A percentile compares a stretch with the other conserved stretches of the same genome.
These are phyloP conservation scores for Agaricus sinodeliciosus DNA, from an alignment of 768 basidiomycete species.

Conservation along the genomic window DNA sequence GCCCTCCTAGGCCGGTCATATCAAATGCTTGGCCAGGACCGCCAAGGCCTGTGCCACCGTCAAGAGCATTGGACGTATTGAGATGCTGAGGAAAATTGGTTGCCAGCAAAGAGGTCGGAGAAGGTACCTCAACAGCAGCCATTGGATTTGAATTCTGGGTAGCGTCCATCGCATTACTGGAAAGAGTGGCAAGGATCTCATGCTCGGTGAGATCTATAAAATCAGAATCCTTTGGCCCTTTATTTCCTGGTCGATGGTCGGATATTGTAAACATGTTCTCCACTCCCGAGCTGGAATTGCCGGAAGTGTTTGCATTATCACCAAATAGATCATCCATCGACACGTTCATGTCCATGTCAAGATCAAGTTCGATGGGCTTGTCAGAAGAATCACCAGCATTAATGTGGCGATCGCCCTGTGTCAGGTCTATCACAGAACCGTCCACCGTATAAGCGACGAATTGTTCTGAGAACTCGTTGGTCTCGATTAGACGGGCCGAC, in stretches of 20 bases:
- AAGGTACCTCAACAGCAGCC: neutral
- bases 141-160: neutral
- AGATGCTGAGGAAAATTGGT: constrained; percentile 6
- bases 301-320: constrained; percentile 29
- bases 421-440: constrained; percentile 56
- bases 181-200: constrained; percentile 5
- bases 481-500: constrained; percentile 57
- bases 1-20: constrained; percentile 1
- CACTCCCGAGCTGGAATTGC: constrained; percentile 14
- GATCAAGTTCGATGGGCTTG: constrained; percentile 75
- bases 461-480: constrained; percentile 53
- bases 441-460: constrained; percentile 35
- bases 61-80: neutral
- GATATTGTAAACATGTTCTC: constrained; percentile 20
- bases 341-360: constrained; percentile 66
- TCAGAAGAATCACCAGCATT: constrained; percentile 60
- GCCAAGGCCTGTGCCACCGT: neutral
- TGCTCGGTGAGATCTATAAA: constrained; percentile 16
- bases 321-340: constrained; percentile 51
- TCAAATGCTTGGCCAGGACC: constrained; percentile 8
- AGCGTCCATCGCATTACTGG: neutral
- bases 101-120: constrained; percentile 3
- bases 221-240: constrained; percentile 6
- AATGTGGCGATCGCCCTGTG: constrained; percentile 19
- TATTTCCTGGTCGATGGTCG: neutral